Percentiles rank a stretch among this genome's conserved stretches.
Evolutionary conservation across 495 filamentous ascomycete species (phyloP).

Genomic region (Annulohypoxylon nitens): DNA sequence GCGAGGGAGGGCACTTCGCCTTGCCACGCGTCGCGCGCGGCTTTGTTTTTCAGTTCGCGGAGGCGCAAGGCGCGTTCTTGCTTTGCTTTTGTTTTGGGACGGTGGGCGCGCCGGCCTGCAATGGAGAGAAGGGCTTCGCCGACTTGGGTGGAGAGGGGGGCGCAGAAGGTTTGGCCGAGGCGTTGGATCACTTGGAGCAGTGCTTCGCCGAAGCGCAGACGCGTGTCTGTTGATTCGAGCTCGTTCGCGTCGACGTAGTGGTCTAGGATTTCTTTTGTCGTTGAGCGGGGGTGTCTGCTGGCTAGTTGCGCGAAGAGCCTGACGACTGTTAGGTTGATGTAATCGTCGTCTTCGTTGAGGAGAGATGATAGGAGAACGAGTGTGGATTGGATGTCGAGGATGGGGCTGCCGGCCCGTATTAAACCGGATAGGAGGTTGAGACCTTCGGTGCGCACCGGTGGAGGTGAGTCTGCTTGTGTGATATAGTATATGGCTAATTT

Average conservation of each 20-base stretch:
- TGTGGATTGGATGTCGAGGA: conserved; percentile 78
- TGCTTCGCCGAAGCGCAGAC: conserved; percentile 80
- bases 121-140: conserved; percentile 74
- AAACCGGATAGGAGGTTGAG: conserved; percentile 76
- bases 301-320: conserved; percentile 76
- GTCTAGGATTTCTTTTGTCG: conserved; percentile 74
- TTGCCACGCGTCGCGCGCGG: conserved; percentile 67
- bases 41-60: conserved; percentile 61
- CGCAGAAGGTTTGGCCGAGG: conserved; percentile 71
- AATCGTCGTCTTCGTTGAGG: conserved; percentile 78
- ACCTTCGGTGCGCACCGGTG: conserved; percentile 83
- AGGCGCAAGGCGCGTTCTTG: conserved; percentile 63
- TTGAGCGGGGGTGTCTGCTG: conserved; percentile 73
- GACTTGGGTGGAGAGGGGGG: conserved; percentile 67
- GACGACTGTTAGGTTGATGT: conserved; percentile 78
- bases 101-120: conserved; percentile 71
- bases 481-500: conserved; percentile 79
- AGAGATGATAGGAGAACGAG: conserved; percentile 75
- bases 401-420: conserved; percentile 70
- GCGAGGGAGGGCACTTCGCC: conserved; percentile 63
- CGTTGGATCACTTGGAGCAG: conserved; percentile 77
- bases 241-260: conserved; percentile 76
- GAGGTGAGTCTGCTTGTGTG: conserved; percentile 71
- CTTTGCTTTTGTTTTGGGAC: conserved; percentile 66
- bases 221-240: conserved; percentile 69